Evolutionary conservation across 2,329 filamentous ascomycete genomes (phyloP), one percentile per base, ranked within the genome.

Genomic region (Stagonosporopsis chrysanthemi): DNA sequence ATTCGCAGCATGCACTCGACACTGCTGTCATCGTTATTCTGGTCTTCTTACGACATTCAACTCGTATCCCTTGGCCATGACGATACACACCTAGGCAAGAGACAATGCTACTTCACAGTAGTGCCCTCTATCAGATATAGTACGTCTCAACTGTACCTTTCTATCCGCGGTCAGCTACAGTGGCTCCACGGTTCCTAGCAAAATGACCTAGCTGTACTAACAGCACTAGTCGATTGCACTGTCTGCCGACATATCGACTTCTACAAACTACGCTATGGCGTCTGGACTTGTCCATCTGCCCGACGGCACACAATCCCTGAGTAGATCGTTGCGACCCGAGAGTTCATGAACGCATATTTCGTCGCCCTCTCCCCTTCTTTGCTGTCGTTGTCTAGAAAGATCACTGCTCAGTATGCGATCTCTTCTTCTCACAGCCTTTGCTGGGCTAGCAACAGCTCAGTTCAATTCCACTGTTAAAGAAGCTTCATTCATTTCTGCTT

Each of bases 361-460:
- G 31, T 38, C 50, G 38, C 39, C 29, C 28, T 47, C 41, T 24
- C 44, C 44, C 29, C 17, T 29, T 41, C 24, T 29, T 22, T 11
- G 28, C 22, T 22, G 19, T 39, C 24, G 29, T 52, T 51, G 17
- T 26, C 23, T 9, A 19, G 14, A 23, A 22, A 47, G 57, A 54
- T 45, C 44, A 52, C 48, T 41, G 58, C 39, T 58, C 48, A 36
- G 29, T 44, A 66, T 66, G 64, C 60, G 64, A n/a, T 54, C 47
- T 23, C 41, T 56, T 26, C 9, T 56, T 36, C 24, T 56, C 52
- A 46, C 51, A 26, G 49, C 60, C 39, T 48, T 65, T 11, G 6
- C 50, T 44, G 62, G 64, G 61, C 38, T 65, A 38, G 58, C 48
- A 11, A 38, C 44, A 52, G 64, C 62, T 39, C 64, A 67, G 39